A percentile compares a stretch with the other conserved stretches of the same genome.
phyloP scores from a whole-genome alignment of 2,329 filamentous ascomycete genomes.

The Sporothrix humicola region DNA sequence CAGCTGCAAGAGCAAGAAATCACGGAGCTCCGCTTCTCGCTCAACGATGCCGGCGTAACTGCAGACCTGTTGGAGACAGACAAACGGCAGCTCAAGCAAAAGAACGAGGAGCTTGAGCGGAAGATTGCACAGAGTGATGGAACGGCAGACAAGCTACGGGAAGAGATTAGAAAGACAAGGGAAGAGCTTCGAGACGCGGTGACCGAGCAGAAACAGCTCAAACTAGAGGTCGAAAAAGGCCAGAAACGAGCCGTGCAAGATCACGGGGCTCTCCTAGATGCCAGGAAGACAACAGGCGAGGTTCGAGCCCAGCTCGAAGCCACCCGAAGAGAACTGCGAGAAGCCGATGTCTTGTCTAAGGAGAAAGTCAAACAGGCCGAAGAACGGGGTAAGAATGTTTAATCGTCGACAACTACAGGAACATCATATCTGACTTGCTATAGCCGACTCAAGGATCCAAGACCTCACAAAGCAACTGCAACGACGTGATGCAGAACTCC shows the following conservation, averaged over 20 bases:
- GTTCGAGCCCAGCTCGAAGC: constrained; percentile 46
- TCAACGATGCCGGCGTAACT: constrained; percentile 32
- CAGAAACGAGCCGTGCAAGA: constrained; percentile 1
- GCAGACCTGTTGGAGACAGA: constrained; percentile 30
- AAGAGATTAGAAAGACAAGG: constrained; percentile 47
- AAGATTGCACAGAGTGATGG: constrained; percentile 43
- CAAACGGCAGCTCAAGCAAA: constrained; percentile 35
- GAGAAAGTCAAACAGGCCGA: constrained; percentile 33
- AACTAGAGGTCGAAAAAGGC: constrained; percentile 34
- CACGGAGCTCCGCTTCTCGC: constrained; percentile 33
- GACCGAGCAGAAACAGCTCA: constrained; percentile 54
- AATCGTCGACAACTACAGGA: neutral
- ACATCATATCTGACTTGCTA: neutral
- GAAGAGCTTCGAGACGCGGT: constrained; percentile 52
- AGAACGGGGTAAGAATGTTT: constrained; percentile 33
- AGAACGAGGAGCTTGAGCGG: constrained; percentile 36
- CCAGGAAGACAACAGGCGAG: constrained; percentile 43
- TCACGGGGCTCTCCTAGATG: constrained; percentile 45
- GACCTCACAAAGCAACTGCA: constrained; percentile 21
- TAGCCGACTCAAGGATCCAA: constrained; percentile 31
- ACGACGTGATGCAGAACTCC: constrained; percentile 31
- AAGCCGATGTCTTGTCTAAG: constrained; percentile 35
- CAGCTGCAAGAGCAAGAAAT: constrained; percentile 30
- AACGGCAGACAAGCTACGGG: constrained; percentile 43
- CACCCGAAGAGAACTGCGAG: constrained; percentile 44